These are phyloP conservation scores for Candida ficus DNA, from an alignment of 805 yeast species.

Conservation along the genomic window DNA sequence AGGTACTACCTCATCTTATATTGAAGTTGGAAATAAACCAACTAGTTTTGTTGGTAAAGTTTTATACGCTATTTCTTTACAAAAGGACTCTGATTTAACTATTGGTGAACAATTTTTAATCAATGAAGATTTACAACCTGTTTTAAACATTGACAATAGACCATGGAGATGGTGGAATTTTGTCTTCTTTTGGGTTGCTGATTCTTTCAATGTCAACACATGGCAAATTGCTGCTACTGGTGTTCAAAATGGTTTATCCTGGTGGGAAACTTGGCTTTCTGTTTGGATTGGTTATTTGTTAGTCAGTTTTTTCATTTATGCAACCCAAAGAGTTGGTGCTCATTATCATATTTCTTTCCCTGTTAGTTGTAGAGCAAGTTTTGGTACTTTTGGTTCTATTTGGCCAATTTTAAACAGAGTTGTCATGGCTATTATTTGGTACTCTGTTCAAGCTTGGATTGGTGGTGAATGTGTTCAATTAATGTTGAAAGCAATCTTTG, in stretches of 20 bases:
- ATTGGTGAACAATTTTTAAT: constrained; percentile 59
- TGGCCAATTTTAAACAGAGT: constrained; percentile 91
- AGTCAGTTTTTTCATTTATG: constrained; percentile 62
- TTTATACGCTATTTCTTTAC: constrained; percentile 15
- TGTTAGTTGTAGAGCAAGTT: constrained; percentile 71
- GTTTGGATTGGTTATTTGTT: constrained; percentile 81
- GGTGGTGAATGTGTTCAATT: constrained; percentile 79
- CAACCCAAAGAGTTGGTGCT: constrained; percentile 76
- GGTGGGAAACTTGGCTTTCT: constrained; percentile 92
- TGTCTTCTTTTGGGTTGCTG: constrained; percentile 82
- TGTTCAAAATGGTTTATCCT: constrained; percentile 65
- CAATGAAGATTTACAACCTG: constrained; percentile 76
- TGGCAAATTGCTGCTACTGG: constrained; percentile 92
- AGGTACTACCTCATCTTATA: constrained; percentile 8
- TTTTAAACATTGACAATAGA: constrained; percentile 59
- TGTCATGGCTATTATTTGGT: constrained; percentile 86
- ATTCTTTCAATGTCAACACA: constrained; percentile 83
- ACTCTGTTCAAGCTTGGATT: constrained; percentile 78
- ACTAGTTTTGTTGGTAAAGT: constrained; percentile 3
- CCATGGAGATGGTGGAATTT: constrained; percentile 85
- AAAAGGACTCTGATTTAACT: constrained; percentile 34
- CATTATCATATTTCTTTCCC: constrained; percentile 83
- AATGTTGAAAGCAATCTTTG: constrained; percentile 75
- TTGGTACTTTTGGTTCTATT: constrained; percentile 80
- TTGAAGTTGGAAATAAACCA: constrained; percentile 5